Conservation (phyloP, 208 protist genomes). For the Wallacemonas collosoma region DNA sequence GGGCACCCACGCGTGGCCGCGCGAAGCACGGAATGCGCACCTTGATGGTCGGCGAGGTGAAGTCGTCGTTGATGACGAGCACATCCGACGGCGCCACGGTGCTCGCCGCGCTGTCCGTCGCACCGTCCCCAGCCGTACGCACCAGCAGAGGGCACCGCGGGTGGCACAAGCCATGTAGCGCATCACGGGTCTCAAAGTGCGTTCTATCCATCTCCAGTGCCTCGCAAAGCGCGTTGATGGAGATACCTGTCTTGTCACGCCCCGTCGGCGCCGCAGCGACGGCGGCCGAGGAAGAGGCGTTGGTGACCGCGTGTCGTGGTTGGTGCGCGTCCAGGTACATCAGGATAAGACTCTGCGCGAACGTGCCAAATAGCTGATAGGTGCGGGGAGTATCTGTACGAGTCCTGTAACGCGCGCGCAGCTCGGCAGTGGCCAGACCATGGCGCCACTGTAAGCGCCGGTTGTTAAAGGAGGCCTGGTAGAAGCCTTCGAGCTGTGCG, state of each 20-base stretch:
- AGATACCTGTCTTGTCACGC: slow-evolving; percentile 3
- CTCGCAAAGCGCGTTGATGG: slow-evolving; percentile 68
- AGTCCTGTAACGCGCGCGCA: slow-evolving; percentile 36
- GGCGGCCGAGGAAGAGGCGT: slow-evolving; percentile 28
- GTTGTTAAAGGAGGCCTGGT: slow-evolving; percentile 68
- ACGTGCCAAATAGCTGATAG: slow-evolving; percentile 89
- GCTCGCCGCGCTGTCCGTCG: background rate
- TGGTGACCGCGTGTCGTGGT: slow-evolving; percentile 14
- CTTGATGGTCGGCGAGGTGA: slow-evolving; percentile 32
- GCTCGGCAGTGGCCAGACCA: slow-evolving; percentile 65
- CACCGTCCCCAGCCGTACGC: slow-evolving; percentile 14
- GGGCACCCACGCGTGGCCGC: slow-evolving; percentile 15
- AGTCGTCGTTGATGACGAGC: slow-evolving; percentile 45
- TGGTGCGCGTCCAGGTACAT: slow-evolving; percentile 85
- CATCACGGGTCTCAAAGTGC: slow-evolving; percentile 36
- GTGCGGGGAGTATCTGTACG: slow-evolving; percentile 11
- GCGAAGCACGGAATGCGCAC: slow-evolving; percentile 48
- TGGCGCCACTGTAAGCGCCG: slow-evolving; percentile 92
- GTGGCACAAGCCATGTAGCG: slow-evolving; percentile 61
- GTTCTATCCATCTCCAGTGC: slow-evolving; percentile 62
- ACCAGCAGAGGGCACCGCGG: slow-evolving; percentile 47
- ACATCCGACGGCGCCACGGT: slow-evolving; percentile 28
- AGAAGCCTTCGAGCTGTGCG: slow-evolving; percentile 81
- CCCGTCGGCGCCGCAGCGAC: background rate
- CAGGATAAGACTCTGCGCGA: slow-evolving; percentile 91